Conservation (phyloP, 768 basidiomycete species). For the Macrolepiota dolichaula region DNA sequence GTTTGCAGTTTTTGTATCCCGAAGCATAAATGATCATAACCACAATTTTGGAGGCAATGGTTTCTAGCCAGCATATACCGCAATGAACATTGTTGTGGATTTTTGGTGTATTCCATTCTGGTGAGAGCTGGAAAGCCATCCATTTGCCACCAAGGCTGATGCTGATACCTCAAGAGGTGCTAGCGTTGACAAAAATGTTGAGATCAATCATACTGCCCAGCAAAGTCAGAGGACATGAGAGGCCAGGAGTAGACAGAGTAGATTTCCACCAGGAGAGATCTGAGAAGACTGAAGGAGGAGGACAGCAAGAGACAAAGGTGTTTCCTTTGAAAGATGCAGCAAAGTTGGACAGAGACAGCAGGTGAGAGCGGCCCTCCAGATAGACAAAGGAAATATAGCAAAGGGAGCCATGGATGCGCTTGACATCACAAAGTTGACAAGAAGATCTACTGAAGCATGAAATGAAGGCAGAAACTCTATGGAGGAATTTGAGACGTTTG, state of each 20-base stretch:
- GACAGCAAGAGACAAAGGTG: background rate
- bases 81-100: too few species aligned
- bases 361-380: slow-evolving; percentile 14
- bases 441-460: background rate
- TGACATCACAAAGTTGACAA: background rate
- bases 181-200: background rate
- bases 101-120: too few species aligned
- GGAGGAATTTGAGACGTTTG: background rate
- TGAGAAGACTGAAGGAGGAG: background rate
- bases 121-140: background rate
- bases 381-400: slow-evolving; percentile 29
- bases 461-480: background rate
- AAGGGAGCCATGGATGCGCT: slow-evolving; percentile 26
- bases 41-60: too few species aligned
- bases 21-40: too few species aligned
- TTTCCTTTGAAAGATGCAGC: slow-evolving; percentile 11
- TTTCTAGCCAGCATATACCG: too few species aligned
- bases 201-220: too few species aligned
- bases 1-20: too few species aligned
- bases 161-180: background rate
- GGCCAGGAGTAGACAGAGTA: background rate
- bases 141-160: background rate
- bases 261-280: background rate
- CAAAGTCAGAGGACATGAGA: background rate
- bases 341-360: slow-evolving; percentile 21